Base-by-base conservation (phyloP, 2,329 filamentous ascomycete species). In the Ilyonectria destructans region DNA sequence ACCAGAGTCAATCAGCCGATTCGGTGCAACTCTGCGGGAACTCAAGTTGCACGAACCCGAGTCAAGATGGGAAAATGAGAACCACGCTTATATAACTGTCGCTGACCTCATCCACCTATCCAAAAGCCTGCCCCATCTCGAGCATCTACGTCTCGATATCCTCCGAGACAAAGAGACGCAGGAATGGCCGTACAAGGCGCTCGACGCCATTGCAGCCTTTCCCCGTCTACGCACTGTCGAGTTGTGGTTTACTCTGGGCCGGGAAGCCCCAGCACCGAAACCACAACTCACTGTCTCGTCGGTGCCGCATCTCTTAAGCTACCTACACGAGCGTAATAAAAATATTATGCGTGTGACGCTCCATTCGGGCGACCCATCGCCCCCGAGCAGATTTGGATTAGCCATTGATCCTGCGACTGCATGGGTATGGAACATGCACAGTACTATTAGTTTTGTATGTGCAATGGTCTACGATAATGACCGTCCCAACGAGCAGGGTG, bases 71-170 rank as follows among this genome's bases (percentile, higher is more conserved):
- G 43, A 6, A 3, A 10, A 2, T 15, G 10, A 57, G 13, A 40
- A n/a, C 35, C 29, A 29, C 4, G 6, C 19, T 6, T 46, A 56
- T 3, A 10, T 56, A 3, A 58, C 31, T 13, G 29, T 23, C 0
- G 2, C 56, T 4, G 56, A 58, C 19, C 63, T 67, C 35, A 23
- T 35, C n/a, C 31, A 55, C 10, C 60, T 69, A 4, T 58, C 52
- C 46, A 54, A 55, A n/a, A 58, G 15, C 13, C 56, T 69, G 5
- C 43, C 40, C 8, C 45, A 57, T 52, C 64, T 69, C 6, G 59
- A 64, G 35, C 56, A 67, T 31, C 21, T 69, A 19, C 31, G 21
- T 26, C 23, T 69, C 12, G 67, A 69, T 9, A 56, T 67, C 9
- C 8, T 2, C n/a, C 49, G 45, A 9, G 26, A 54, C 15, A 5